These are phyloP conservation scores for Geotrichum fermentans DNA, from an alignment of 1,139 yeast genomes.

Conservation along the genomic window DNA sequence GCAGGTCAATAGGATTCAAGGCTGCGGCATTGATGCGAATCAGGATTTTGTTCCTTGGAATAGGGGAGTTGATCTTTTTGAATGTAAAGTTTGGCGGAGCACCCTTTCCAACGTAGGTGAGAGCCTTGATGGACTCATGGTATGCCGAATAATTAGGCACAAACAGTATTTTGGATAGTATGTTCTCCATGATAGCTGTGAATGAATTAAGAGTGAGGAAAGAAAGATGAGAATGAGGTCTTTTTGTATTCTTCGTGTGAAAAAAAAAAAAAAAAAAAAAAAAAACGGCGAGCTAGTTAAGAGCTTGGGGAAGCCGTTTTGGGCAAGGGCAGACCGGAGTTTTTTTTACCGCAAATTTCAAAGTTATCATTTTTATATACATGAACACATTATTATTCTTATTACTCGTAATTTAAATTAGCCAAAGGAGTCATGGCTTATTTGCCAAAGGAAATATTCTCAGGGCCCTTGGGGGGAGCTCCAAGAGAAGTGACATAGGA, in stretches of 20 bases:
- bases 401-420: background rate
- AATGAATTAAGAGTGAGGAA: background rate
- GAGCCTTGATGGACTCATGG: constrained; percentile 25
- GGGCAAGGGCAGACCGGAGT: background rate
- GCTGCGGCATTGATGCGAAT: constrained; percentile 57
- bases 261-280: background rate
- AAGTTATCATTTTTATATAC: background rate
- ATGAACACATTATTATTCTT: background rate
- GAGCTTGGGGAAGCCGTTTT: background rate
- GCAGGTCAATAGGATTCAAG: constrained; percentile 64
- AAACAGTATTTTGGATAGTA: constrained; percentile 18
- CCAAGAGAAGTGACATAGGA: constrained; percentile 34
- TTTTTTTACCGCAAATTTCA: too few relatives aligned
- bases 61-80: constrained; percentile 42
- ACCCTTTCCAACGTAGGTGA: constrained; percentile 27
- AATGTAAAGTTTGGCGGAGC: constrained; percentile 35
- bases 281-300: background rate
- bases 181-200: constrained; percentile 10
- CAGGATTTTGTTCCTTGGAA: constrained; percentile 46
- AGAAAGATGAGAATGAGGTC: background rate
- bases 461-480: constrained; percentile 30
- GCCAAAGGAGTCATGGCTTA: constrained; percentile 15
- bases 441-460: constrained; percentile 34
- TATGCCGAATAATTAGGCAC: constrained; percentile 18
- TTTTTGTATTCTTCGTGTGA: background rate